phyloP scores from a whole-genome alignment of 345 rosid species.

The Brassica nigra region DNA sequence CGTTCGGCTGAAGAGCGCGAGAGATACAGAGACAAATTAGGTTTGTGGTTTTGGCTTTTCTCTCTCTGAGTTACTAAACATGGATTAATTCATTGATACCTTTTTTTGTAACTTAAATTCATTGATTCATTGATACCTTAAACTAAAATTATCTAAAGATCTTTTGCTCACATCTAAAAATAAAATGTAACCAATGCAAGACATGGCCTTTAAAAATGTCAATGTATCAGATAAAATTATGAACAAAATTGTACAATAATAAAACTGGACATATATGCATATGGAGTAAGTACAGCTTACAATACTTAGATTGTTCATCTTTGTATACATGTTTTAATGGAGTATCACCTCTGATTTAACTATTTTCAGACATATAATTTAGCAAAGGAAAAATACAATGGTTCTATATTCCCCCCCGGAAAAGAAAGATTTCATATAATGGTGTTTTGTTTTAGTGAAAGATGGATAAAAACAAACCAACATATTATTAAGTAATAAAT shows the following conservation, averaged over 20 bases:
- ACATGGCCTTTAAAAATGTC: not conserved
- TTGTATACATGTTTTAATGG: not conserved
- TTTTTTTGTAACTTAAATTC: not conserved
- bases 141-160: not conserved
- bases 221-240: not conserved
- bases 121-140: not conserved
- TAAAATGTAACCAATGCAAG: not conserved
- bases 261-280: not conserved
- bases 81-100: not conserved
- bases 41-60: slow-evolving; percentile 20
- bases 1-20: slow-evolving; percentile 12
- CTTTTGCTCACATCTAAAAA: not conserved
- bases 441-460: not conserved
- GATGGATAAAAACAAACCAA: not conserved
- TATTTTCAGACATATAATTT: not conserved
- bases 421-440: not conserved
- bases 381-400: slow-evolving; percentile 1
- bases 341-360: not conserved
- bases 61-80: slow-evolving; percentile 19
- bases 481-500: slow-evolving; percentile 8
- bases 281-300: not conserved
- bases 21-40: slow-evolving; percentile 12
- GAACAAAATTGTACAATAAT: not conserved
- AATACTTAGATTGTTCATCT: not conserved
- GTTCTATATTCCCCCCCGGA: not conserved